Evolutionary conservation across 129 eudicot genomes (phyloP).

Genomic region (Flaveria ramosissima): DNA sequence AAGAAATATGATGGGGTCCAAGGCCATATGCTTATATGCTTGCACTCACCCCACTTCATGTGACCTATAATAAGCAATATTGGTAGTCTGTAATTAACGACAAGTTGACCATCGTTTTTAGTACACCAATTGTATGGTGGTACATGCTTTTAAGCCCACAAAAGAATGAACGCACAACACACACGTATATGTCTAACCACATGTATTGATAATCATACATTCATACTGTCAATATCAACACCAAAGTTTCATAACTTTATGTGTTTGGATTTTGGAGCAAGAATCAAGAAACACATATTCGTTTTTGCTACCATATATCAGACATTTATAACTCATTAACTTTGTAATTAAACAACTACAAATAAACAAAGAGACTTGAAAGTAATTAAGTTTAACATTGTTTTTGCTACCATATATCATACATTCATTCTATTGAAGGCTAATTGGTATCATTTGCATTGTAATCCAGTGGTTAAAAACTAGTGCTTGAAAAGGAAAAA

Average conservation of each 20-base stretch:
- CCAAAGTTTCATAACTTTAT: conserved; percentile 29
- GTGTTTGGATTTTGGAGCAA: conserved; percentile 29
- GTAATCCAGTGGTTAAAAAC: background rate
- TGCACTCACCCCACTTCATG: conserved; percentile 44
- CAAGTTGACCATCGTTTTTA: conserved; percentile 25
- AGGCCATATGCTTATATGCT: conserved; percentile 19
- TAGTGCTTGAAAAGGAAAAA: background rate
- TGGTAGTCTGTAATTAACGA: conserved; percentile 12
- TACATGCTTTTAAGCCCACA: conserved; percentile 25
- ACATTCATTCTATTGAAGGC: background rate
- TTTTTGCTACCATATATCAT: too few relatives aligned
- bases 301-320: conserved; percentile 19
- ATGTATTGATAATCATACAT: background rate
- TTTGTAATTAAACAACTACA: background rate
- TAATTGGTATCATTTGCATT: background rate
- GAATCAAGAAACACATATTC: conserved; percentile 27
- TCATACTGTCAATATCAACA: conserved; percentile 28
- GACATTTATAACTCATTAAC: background rate
- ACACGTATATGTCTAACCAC: conserved; percentile 28
- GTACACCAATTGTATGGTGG: conserved; percentile 9
- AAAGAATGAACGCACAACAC: conserved; percentile 20
- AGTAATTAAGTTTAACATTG: background rate
- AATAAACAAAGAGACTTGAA: background rate
- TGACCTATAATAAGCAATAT: conserved; percentile 31
- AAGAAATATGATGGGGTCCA: conserved; percentile 14